Evolutionary conservation across 805 yeast genomes (phyloP).

Genomic region (Sugiyamaella boreocaroliniensis): DNA sequence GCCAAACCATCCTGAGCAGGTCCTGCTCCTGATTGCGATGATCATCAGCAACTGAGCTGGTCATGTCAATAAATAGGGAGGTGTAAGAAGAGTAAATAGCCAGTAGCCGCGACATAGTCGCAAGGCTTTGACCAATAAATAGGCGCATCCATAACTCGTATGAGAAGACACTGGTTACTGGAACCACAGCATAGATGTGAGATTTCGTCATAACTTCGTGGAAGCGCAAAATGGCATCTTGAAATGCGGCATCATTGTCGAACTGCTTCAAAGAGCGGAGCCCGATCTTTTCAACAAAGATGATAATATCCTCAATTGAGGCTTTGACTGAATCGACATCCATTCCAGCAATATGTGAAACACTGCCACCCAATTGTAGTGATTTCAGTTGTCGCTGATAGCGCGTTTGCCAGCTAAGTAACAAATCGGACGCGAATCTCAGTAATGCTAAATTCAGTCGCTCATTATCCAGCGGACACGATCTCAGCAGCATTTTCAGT

Average conservation of each 20-base stretch:
- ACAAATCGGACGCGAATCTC: neutral
- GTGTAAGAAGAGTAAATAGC: neutral
- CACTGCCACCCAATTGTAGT: neutral
- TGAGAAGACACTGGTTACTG: neutral
- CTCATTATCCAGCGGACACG: neutral
- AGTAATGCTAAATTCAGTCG: neutral
- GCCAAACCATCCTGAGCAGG: neutral
- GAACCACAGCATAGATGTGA: neutral
- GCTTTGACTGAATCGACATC: neutral
- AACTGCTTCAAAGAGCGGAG: constrained; percentile 4
- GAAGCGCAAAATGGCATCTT: constrained; percentile 5
- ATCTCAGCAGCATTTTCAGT: neutral
- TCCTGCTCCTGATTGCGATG: neutral
- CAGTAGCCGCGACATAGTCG: neutral
- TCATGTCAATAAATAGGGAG: neutral
- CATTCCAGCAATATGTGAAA: neutral
- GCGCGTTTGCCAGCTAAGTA: constrained; percentile 3
- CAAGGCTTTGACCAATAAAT: neutral
- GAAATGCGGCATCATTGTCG: constrained; percentile 4
- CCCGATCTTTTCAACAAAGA: constrained; percentile 13
- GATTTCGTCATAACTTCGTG: constrained; percentile 3
- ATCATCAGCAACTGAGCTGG: neutral
- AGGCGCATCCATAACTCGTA: neutral
- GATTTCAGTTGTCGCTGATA: neutral
- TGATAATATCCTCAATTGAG: constrained; percentile 3